Evolutionary conservation across 805 yeast species (phyloP).

Genomic region (Millerozyma miso): DNA sequence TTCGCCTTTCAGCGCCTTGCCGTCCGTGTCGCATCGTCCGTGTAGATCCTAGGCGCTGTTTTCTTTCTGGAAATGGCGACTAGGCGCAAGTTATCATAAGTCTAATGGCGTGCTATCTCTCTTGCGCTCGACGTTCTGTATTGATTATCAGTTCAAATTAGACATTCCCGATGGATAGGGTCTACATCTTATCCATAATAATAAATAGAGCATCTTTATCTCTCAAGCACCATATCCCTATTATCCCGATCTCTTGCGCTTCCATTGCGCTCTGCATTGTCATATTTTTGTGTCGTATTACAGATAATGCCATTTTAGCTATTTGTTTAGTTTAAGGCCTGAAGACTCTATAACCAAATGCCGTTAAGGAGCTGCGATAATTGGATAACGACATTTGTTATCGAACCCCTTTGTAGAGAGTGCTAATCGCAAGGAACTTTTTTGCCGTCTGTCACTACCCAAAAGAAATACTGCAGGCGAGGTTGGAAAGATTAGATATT

Average conservation of each 20-base stretch:
- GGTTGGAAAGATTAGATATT: not conserved
- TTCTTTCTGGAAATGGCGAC: not conserved
- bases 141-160: not conserved
- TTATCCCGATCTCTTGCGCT: no score
- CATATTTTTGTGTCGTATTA: no score
- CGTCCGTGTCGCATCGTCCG: not conserved
- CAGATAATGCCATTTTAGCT: no score
- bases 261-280: no score
- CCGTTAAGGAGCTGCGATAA: not conserved
- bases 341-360: not conserved
- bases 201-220: not conserved
- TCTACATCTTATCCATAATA: not conserved
- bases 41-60: not conserved
- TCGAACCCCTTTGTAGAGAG: not conserved
- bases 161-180: not conserved
- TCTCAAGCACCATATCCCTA: no score
- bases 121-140: not conserved
- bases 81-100: not conserved
- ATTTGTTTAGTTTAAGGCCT: no score
- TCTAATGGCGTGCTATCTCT: not conserved
- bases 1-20: no score
- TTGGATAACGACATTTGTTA: not conserved
- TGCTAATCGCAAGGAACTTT: not conserved
- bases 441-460: not conserved
- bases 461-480: not conserved